These are phyloP conservation scores for Erythrobasidium hasegawianum DNA, from an alignment of 1,284 basidiomycete species.

Conservation along the genomic window DNA sequence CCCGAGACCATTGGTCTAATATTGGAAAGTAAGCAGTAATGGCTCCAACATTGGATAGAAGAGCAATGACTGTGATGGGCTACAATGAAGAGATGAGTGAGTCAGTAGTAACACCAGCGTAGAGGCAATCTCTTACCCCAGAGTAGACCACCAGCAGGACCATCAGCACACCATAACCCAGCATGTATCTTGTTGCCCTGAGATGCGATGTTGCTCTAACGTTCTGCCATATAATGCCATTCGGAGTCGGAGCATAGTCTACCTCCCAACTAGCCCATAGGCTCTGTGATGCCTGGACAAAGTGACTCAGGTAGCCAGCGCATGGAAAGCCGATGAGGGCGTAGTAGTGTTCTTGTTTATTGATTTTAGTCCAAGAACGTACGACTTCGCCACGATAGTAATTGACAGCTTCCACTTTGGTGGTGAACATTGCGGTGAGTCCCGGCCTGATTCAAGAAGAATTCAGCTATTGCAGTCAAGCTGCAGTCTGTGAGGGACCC, in stretches of 20 bases:
- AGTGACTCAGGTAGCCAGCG: conserved; percentile 14
- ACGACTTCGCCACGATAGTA: conserved; percentile 4
- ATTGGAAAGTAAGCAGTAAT: conserved; percentile 1
- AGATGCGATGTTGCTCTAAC: conserved; percentile 7
- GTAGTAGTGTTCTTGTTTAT: conserved; percentile 3
- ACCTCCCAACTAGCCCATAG: conserved; percentile 19
- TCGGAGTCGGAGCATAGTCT: conserved; percentile 28
- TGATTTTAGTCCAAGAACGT: background rate
- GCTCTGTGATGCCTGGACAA: conserved; percentile 4
- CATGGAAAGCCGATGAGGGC: conserved; percentile 21
- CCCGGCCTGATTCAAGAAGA: conserved; percentile 2
- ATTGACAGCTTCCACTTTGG: conserved; percentile 9
- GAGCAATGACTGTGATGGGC: conserved; percentile 22
- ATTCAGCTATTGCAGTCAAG: too few species aligned
- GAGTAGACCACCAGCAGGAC: conserved; percentile 20
- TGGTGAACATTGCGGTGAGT: background rate
- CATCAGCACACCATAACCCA: conserved; percentile 11
- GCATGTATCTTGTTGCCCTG: conserved; percentile 14
- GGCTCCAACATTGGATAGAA: conserved; percentile 23
- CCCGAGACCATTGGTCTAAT: conserved; percentile 3
- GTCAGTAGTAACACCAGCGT: too few species aligned
- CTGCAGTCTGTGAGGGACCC: too few species aligned
- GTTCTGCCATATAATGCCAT: conserved; percentile 29
- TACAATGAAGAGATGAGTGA: too few species aligned
- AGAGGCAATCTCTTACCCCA: background rate